phyloP scores from a whole-genome alignment of 768 basidiomycete genomes.

The Pisolithus marmoratus region DNA sequence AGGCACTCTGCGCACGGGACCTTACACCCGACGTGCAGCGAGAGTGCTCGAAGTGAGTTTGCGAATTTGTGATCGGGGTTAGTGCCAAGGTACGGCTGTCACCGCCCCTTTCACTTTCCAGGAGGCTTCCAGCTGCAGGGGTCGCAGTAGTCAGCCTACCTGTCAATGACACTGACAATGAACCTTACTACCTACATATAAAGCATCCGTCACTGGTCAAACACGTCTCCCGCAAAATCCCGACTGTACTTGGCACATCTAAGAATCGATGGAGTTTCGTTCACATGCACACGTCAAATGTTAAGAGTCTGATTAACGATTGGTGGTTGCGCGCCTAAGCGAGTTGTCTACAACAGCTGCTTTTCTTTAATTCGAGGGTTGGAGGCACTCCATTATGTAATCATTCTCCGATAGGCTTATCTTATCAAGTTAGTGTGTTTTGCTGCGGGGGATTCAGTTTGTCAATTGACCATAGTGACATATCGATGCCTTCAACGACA shows the following conservation, averaged over 20 bases:
- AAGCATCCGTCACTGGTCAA: too few relatives aligned
- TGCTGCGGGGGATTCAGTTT: not conserved
- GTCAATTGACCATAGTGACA: not conserved
- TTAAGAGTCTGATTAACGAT: too few relatives aligned
- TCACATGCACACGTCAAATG: too few relatives aligned
- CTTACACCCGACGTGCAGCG: too few relatives aligned
- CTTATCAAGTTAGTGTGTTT: not conserved
- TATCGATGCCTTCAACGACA: constrained; percentile 26
- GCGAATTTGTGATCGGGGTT: not conserved
- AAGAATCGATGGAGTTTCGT: too few relatives aligned
- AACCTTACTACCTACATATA: not conserved
- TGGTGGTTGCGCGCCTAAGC: too few relatives aligned
- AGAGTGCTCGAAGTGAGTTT: not conserved
- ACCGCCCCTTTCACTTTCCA: not conserved
- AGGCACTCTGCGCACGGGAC: too few relatives aligned
- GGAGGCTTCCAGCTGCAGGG: not conserved
- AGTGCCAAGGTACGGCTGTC: not conserved
- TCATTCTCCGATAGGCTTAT: not conserved
- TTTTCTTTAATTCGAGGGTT: too few relatives aligned
- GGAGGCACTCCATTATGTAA: too few relatives aligned
- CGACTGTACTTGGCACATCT: too few relatives aligned
- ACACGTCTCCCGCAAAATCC: too few relatives aligned
- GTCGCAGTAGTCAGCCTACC: not conserved
- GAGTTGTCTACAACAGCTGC: too few relatives aligned
- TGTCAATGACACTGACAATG: not conserved